phyloP scores from a whole-genome alignment of 805 yeast species.

The Candida pini region DNA sequence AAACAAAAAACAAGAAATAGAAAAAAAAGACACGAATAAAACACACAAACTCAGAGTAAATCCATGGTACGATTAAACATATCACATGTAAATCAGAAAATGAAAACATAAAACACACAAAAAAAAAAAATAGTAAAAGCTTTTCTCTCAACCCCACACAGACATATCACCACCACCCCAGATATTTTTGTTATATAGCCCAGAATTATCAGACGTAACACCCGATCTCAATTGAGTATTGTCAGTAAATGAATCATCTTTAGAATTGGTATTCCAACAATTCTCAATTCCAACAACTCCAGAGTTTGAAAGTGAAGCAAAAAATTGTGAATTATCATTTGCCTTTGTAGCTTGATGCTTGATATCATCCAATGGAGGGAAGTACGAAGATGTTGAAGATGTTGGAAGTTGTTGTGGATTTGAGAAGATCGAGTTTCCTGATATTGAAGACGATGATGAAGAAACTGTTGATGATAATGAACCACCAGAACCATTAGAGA shows the following conservation, averaged over 20 bases:
- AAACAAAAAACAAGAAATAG: not conserved
- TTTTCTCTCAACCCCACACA: constrained; percentile 15
- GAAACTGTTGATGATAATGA: no score
- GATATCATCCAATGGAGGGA: constrained; percentile 1
- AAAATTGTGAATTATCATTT: no score
- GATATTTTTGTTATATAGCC: constrained; percentile 12
- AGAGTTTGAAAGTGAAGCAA: no score
- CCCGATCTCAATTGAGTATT: no score
- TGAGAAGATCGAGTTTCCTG: not conserved
- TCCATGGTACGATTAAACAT: not conserved
- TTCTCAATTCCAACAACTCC: not conserved
- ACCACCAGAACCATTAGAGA: not conserved
- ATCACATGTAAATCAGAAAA: constrained; percentile 4
- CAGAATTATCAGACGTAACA: constrained; percentile 3
- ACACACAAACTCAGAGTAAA: not conserved
- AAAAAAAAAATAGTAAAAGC: not conserved
- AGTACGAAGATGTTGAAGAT: not conserved
- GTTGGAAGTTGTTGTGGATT: not conserved
- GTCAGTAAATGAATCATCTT: not conserved
- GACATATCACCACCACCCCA: constrained; percentile 22
- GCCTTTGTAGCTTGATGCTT: not conserved
- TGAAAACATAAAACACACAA: not conserved
- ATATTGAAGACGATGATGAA: constrained; percentile 1
- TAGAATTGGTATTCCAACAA: not conserved
- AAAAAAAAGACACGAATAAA: not conserved